Evolutionary conservation across 495 filamentous ascomycete species (phyloP).

Genomic region (Trichoderma parareesei): DNA sequence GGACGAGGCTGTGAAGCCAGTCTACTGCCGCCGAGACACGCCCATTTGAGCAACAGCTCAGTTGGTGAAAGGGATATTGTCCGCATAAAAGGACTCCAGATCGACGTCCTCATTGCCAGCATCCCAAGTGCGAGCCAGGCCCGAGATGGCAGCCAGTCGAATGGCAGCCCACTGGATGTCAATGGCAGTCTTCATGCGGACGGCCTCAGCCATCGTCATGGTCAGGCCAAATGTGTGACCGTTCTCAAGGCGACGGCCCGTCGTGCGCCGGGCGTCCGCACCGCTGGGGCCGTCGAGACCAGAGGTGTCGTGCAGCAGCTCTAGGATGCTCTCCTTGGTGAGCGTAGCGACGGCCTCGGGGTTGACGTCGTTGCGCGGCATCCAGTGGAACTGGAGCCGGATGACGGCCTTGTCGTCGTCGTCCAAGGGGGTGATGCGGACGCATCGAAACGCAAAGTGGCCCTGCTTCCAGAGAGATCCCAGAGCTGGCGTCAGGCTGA

Average conservation of each 20-base stretch:
- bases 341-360: not conserved
- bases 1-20: not conserved
- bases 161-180: not conserved
- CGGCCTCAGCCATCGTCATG: not conserved
- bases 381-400: constrained; percentile 1
- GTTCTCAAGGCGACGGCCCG: not conserved
- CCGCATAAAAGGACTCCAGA: too few relatives aligned
- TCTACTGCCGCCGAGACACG: not conserved
- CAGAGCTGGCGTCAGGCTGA: not conserved
- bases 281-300: not conserved
- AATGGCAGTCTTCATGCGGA: not conserved
- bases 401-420: not conserved
- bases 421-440: not conserved
- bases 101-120: not conserved
- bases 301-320: not conserved
- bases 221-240: not conserved
- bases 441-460: not conserved
- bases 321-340: not conserved
- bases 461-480: not conserved
- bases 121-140: not conserved
- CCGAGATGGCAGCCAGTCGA: not conserved
- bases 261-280: not conserved
- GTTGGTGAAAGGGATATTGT: too few relatives aligned
- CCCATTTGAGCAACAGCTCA: too few relatives aligned
- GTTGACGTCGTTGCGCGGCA: not conserved